phyloP scores from a whole-genome alignment of 768 basidiomycete species.

The Pleurotus cornucopiae region DNA sequence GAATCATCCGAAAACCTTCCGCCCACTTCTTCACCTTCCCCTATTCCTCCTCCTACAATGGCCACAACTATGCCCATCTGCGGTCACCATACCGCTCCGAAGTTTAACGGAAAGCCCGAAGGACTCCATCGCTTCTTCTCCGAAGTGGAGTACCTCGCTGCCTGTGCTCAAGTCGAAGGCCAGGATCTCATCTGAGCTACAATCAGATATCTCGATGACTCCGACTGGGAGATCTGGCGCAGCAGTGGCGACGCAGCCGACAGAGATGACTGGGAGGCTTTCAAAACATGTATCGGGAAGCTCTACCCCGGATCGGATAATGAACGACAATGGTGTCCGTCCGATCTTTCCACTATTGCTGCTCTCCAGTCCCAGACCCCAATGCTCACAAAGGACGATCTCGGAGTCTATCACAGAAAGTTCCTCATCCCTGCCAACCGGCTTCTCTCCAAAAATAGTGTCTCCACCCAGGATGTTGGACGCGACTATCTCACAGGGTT shows the following conservation, averaged over 20 bases:
- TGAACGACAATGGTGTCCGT: not conserved
- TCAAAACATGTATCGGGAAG: not conserved
- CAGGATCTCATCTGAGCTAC: not conserved
- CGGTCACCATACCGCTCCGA: no score
- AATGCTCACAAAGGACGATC: no score
- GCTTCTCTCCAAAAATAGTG: slow-evolving; percentile 13
- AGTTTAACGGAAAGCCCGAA: no score
- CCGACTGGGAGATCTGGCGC: not conserved
- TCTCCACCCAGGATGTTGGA: slow-evolving; percentile 17
- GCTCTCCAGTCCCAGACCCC: no score
- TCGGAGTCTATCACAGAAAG: not conserved
- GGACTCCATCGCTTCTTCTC: no score
- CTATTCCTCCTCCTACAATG: no score
- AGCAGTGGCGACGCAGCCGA: not conserved
- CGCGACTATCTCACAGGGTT: slow-evolving; percentile 16
- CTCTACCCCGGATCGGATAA: not conserved
- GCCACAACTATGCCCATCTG: no score
- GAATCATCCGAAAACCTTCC: no score
- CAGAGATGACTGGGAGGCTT: not conserved
- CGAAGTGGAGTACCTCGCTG: no score
- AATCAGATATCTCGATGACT: not conserved
- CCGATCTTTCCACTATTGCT: no score
- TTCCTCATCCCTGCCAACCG: slow-evolving; percentile 16
- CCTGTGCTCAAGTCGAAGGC: not conserved
- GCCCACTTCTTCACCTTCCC: no score